Conservation (phyloP, 208 protist species). For the Wallacemonas sp. region DNA sequence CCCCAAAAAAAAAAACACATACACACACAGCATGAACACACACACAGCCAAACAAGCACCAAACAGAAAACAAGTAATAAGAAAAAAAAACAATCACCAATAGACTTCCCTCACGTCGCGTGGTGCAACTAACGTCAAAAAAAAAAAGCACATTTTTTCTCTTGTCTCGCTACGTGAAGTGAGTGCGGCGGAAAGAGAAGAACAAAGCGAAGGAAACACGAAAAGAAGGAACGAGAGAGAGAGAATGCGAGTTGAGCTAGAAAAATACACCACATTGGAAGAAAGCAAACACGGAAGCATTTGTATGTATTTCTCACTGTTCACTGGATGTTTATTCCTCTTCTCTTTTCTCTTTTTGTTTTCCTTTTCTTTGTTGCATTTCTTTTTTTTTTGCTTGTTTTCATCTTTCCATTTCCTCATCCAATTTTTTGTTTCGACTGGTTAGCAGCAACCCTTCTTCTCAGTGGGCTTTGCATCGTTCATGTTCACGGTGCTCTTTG, state of each 20-base stretch:
- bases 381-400: constrained; percentile 21
- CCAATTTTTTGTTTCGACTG: too few species aligned
- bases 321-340: constrained; percentile 10
- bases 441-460: constrained; percentile 63
- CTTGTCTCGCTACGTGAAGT: too few species aligned
- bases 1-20: not conserved
- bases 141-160: too few species aligned
- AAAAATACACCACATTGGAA: too few species aligned
- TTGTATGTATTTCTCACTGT: not conserved
- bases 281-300: too few species aligned
- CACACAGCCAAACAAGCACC: not conserved
- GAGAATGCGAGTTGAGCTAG: too few species aligned
- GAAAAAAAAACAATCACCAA: not conserved
- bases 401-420: constrained; percentile 9
- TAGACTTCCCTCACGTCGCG: not conserved
- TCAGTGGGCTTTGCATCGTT: constrained; percentile 36
- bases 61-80: not conserved
- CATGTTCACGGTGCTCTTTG: constrained; percentile 25
- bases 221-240: not conserved
- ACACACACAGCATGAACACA: constrained; percentile 3
- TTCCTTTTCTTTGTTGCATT: not conserved
- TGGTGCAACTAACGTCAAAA: not conserved
- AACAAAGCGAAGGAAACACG: not conserved
- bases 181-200: not conserved
- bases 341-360: constrained; percentile 23